Base-by-base conservation (phyloP, 2,329 filamentous ascomycete genomes). In the Cordyceps tenuipes region DNA sequence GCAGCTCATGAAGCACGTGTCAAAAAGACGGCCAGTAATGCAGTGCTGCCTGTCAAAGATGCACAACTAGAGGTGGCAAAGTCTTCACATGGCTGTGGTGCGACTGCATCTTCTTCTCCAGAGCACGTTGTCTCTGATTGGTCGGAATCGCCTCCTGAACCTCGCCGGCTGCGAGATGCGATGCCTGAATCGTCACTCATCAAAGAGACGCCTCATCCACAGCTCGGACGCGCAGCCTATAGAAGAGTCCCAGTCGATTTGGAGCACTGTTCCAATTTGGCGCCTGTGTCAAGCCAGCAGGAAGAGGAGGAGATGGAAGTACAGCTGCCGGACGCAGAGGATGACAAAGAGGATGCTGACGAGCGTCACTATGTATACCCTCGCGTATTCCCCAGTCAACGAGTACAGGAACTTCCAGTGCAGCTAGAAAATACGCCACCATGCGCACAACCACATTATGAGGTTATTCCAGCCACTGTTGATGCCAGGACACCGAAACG, bases 231-330 rank as follows among this genome's bases (percentile, higher is more conserved):
- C n/a, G 34, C 49, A 9, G 15, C 43, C 13, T 21, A 41, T 19
- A 13, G 50, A 12, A 48, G 21, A 17, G 9, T 10, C 2, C 1
- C 23, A 7, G 17, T 36, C 8, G 23, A 21, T 3, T 43, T 4
- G 5, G 26, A 23, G 41, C 10, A 12, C 5, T 9, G 10, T 4
- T 13, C 17, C 10, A 7, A 8, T 8, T 3, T 10, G 17, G 5
- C 8, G 26, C 29, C 6, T 34, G n/a, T 29, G 26, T 53, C 50
- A 26, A 60, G 57, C 46, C 44, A 23, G 21, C 36, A 57, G 21
- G 62, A 68, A 9, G 73, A 75, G 23, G 72, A 75, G 15, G 72
- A 74, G 9, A 60, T 75, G n/a, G 75, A 76, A 51, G 68, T 70
- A 51, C 68, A 69, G 41, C 62, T 74, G 5, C 72, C 73, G 1